These are phyloP conservation scores for Alternaria infectoria DNA, from an alignment of 2,329 filamentous ascomycete species.

Conservation along the genomic window DNA sequence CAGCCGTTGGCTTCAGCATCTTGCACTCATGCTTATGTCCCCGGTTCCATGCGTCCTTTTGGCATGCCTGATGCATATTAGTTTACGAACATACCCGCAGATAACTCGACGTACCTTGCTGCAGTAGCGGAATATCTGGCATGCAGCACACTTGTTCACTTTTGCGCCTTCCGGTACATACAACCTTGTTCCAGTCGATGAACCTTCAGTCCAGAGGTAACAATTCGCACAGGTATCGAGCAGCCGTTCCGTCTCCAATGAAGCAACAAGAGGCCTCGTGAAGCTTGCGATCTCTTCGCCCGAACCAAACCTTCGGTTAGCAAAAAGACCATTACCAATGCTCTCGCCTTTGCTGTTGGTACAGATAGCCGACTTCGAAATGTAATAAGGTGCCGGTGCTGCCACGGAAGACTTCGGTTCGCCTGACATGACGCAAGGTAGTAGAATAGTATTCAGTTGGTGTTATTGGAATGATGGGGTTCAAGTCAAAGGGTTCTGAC, in stretches of 20 bases:
- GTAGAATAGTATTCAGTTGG: too few species aligned
- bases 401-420: not conserved
- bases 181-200: conserved; percentile 37
- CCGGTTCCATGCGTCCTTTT: conserved; percentile 64
- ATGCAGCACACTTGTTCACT: conserved; percentile 64
- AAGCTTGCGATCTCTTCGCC: conserved; percentile 59
- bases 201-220: conserved; percentile 52
- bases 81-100: not conserved
- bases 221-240: conserved; percentile 65
- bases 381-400: conserved; percentile 21
- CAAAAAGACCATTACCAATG: conserved; percentile 63
- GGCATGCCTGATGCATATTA: conserved; percentile 57
- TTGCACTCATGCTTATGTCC: conserved; percentile 67
- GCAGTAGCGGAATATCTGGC: conserved; percentile 65
- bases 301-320: conserved; percentile 54
- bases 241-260: conserved; percentile 60
- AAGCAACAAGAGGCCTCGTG: conserved; percentile 60
- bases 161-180: conserved; percentile 41
- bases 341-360: conserved; percentile 26
- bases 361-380: conserved; percentile 31
- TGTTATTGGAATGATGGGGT: not conserved
- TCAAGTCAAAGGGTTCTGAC: not conserved
- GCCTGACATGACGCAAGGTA: not conserved
- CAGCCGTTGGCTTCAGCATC: conserved; percentile 54
- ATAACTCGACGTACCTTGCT: conserved; percentile 54